These are phyloP conservation scores for Acacia concinna DNA, from an alignment of 331 rosid species.

Conservation along the genomic window DNA sequence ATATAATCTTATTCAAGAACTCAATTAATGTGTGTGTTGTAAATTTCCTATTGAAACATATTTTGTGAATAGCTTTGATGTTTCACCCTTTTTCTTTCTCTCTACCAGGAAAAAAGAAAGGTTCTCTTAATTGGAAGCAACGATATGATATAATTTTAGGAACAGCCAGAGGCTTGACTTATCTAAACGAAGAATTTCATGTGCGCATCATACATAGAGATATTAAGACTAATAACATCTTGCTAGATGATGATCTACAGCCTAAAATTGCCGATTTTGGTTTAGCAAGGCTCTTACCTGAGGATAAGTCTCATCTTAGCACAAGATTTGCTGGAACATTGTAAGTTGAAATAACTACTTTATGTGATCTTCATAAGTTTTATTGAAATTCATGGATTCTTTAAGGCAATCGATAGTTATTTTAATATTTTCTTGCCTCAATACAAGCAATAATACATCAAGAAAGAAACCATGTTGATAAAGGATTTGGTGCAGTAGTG, in stretches of 20 bases:
- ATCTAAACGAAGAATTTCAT: slow-evolving; percentile 51
- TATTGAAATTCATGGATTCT: neutral
- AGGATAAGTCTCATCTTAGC: neutral
- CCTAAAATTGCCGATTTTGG: slow-evolving; percentile 3
- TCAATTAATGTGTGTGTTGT: neutral
- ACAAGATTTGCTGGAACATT: slow-evolving; percentile 64
- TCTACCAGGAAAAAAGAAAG: slow-evolving; percentile 43
- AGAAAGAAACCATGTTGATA: neutral
- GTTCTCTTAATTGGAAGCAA: slow-evolving; percentile 60
- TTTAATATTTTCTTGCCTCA: neutral
- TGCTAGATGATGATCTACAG: neutral
- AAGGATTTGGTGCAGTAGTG: neutral
- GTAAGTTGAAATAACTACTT: slow-evolving; percentile 36
- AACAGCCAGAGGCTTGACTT: slow-evolving; percentile 62
- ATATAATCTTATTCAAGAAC: neutral
- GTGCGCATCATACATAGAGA: slow-evolving; percentile 42
- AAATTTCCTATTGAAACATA: neutral
- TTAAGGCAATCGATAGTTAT: neutral
- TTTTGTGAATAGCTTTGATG: neutral
- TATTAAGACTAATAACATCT: neutral
- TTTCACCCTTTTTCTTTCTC: neutral
- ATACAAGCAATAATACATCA: neutral
- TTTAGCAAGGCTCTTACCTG: neutral
- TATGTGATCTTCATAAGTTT: neutral
- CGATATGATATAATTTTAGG: slow-evolving; percentile 54